Evolutionary conservation across 352 stramenopile species (phyloP).

Genomic region (Pythium oligandrum): DNA sequence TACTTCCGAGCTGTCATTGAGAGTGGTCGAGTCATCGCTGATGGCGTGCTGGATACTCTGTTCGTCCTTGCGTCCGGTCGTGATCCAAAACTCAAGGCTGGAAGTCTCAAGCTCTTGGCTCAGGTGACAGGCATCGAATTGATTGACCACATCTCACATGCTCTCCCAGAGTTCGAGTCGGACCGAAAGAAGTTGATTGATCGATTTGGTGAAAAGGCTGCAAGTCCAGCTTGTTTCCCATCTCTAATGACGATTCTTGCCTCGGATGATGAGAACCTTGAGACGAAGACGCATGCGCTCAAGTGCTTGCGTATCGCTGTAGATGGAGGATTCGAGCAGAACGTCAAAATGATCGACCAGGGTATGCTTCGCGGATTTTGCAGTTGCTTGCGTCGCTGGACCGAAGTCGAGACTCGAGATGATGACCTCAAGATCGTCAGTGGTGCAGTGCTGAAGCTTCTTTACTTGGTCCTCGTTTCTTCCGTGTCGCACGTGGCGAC

Average conservation of each 20-base stretch:
- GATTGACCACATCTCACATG: constrained; percentile 36
- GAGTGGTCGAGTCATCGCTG: constrained; percentile 43
- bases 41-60: constrained; percentile 63
- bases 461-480: constrained; percentile 68
- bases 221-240: constrained; percentile 55
- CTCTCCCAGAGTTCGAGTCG: constrained; percentile 28
- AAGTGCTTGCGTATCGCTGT: constrained; percentile 67
- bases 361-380: constrained; percentile 67
- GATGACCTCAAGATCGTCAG: constrained; percentile 21
- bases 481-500: constrained; percentile 43
- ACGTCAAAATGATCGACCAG: constrained; percentile 64
- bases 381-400: constrained; percentile 56
- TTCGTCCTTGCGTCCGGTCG: constrained; percentile 66
- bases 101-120: constrained; percentile 52
- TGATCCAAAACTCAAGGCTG: constrained; percentile 37
- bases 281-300: constrained; percentile 51
- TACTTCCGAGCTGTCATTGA: constrained; percentile 66
- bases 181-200: constrained; percentile 43
- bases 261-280: constrained; percentile 29
- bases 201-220: constrained; percentile 60
- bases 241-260: constrained; percentile 57
- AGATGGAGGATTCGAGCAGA: constrained; percentile 45
- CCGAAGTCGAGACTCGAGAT: constrained; percentile 15
- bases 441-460: constrained; percentile 49
- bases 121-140: constrained; percentile 50